Percentiles rank a stretch among this genome's conserved stretches.
Evolutionary conservation across 106 monocot species (phyloP).

Genomic region (Apostasia ramifera): DNA sequence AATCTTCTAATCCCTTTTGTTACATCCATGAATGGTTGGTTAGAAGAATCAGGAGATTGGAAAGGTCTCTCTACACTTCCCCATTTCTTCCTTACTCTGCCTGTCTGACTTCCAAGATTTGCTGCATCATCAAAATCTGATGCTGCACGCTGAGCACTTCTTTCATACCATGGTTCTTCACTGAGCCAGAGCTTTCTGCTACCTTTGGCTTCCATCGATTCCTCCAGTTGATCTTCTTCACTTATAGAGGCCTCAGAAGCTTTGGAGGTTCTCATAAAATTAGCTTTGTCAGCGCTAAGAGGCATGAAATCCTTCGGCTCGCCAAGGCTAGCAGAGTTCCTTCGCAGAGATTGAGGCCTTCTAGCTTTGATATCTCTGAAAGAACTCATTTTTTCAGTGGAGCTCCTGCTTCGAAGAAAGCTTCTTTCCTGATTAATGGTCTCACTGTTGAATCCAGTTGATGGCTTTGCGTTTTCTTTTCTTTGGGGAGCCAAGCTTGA

Average conservation of each 20-base stretch:
- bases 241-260: conserved; percentile 2
- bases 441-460: conserved; percentile 8
- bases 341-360: conserved; percentile 25
- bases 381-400: conserved; percentile 16
- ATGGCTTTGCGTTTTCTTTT: conserved; percentile 39
- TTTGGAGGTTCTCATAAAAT: neutral
- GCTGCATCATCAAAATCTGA: conserved; percentile 31
- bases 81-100: conserved; percentile 46
- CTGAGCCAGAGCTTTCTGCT: conserved; percentile 10
- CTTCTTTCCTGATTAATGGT: conserved; percentile 6
- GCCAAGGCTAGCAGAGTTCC: neutral
- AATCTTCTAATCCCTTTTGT: conserved; percentile 47
- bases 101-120: conserved; percentile 25
- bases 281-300: conserved; percentile 6
- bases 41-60: conserved; percentile 11
- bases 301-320: conserved; percentile 11
- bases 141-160: conserved; percentile 17
- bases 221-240: neutral
- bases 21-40: conserved; percentile 27
- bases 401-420: conserved; percentile 42
- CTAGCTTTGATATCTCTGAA: conserved; percentile 28
- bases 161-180: conserved; percentile 14
- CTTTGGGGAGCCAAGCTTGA: conserved; percentile 17
- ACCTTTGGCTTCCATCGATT: conserved; percentile 13
- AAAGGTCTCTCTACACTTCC: conserved; percentile 39